A percentile compares a stretch with the other conserved stretches of the same genome.
Conservation (phyloP, 75 land plant genomes). For the Pinus tabuliformis region DNA sequence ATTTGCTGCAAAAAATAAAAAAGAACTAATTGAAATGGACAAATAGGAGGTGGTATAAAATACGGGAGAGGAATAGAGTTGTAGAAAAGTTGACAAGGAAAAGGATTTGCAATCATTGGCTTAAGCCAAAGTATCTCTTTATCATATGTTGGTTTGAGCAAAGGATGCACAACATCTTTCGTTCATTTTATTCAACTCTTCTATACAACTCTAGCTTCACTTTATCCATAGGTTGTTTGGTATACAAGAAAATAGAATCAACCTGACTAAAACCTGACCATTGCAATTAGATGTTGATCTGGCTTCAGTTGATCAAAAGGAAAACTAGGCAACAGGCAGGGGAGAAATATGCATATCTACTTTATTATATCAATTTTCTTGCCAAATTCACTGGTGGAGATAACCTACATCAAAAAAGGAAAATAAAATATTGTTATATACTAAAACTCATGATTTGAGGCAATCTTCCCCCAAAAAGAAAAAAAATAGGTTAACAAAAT, state of each 20-base stretch:
- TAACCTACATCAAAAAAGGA: too few relatives aligned
- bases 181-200: neutral
- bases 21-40: constrained; percentile 11
- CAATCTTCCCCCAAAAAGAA: too few relatives aligned
- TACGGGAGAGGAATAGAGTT: neutral
- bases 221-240: neutral
- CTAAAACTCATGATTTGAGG: too few relatives aligned
- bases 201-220: neutral
- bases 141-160: neutral
- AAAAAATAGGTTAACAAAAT: too few relatives aligned
- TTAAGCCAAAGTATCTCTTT: neutral
- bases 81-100: constrained; percentile 1
- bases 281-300: neutral
- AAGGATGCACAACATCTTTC: constrained; percentile 3
- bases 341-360: too few relatives aligned
- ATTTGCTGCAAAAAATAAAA: constrained; percentile 1
- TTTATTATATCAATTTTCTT: too few relatives aligned
- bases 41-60: neutral
- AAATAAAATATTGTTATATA: too few relatives aligned
- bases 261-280: neutral
- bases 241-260: neutral
- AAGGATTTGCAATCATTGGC: neutral
- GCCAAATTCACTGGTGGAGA: too few relatives aligned
- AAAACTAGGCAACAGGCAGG: neutral
- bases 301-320: neutral